Percentiles rank a stretch among this genome's conserved stretches.
Evolutionary conservation across 2,329 filamentous ascomycete species (phyloP).

Genomic region (Xylariaceae sp.): DNA sequence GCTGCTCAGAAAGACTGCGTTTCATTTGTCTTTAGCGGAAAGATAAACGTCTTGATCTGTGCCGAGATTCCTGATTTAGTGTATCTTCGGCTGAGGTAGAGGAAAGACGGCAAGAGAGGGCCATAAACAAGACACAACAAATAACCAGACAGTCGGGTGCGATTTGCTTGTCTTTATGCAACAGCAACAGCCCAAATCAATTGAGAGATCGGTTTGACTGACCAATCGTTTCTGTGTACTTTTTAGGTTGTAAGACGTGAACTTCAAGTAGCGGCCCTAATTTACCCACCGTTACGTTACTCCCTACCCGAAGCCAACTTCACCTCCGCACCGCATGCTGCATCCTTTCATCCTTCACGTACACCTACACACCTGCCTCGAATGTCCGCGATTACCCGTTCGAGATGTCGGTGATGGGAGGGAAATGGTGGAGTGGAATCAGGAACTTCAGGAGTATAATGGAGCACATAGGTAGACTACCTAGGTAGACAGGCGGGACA

Average conservation of each 20-base stretch:
- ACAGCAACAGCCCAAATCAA: slow-evolving; percentile 11
- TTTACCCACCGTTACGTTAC: slow-evolving; percentile 6
- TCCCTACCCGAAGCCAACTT: slow-evolving; percentile 1
- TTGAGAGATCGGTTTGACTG: slow-evolving; percentile 20
- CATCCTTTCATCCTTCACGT: no score
- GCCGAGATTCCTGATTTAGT: slow-evolving; percentile 10
- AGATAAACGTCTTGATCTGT: slow-evolving; percentile 1
- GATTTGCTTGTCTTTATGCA: slow-evolving; percentile 2
- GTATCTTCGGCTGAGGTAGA: slow-evolving; percentile 24
- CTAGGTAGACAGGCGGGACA: no score
- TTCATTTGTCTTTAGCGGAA: slow-evolving; percentile 15
- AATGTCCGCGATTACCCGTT: no score
- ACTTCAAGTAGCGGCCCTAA: slow-evolving; percentile 2
- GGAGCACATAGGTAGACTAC: no score
- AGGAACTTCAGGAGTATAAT: no score
- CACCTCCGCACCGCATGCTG: not conserved
- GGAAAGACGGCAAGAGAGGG: slow-evolving; percentile 12
- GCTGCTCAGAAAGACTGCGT: slow-evolving; percentile 15
- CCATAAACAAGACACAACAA: slow-evolving; percentile 14
- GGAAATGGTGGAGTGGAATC: no score
- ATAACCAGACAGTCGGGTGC: slow-evolving; percentile 9
- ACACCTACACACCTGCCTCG: no score
- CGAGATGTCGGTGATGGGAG: no score
- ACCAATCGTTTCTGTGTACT: slow-evolving; percentile 27
- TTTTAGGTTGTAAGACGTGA: slow-evolving; percentile 31